Percentiles rank a stretch among this genome's conserved stretches.
Conservation (phyloP, 2,329 filamentous ascomycete species). For the Aplosporella prunicola region DNA sequence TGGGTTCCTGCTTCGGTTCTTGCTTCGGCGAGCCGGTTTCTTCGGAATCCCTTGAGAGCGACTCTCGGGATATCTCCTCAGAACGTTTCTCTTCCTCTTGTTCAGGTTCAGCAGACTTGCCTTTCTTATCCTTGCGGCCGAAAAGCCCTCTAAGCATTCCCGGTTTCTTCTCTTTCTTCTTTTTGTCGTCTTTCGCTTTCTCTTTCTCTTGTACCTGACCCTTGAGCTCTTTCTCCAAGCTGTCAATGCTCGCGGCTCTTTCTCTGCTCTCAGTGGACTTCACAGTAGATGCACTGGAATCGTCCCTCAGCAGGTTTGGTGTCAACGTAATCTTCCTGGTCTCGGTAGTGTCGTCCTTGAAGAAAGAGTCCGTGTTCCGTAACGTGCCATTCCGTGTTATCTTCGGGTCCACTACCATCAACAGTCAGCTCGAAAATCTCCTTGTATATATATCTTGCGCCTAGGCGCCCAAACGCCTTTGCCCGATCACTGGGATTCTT, state of each 20-base stretch:
- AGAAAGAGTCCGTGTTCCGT: constrained; percentile 91
- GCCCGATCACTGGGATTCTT: no score
- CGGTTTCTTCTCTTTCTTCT: constrained; percentile 60
- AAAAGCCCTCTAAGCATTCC: constrained; percentile 63
- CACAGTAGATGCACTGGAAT: constrained; percentile 39
- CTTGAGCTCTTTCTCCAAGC: constrained; percentile 58
- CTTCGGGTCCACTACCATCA: constrained; percentile 23
- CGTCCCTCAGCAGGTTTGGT: constrained; percentile 81
- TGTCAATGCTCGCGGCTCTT: constrained; percentile 62
- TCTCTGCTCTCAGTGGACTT: constrained; percentile 28
- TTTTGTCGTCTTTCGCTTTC: constrained; percentile 60
- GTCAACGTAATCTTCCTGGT: constrained; percentile 97
- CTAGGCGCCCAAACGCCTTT: no score
- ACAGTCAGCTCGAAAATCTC: no score
- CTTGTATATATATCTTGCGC: no score
- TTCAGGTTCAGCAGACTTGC: constrained; percentile 31
- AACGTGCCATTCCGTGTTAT: constrained; percentile 73
- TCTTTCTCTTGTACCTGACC: constrained; percentile 55
- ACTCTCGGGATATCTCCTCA: constrained; percentile 26
- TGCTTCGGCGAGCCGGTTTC: constrained; percentile 5
- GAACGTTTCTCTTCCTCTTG: constrained; percentile 39
- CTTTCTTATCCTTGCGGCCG: constrained; percentile 56
- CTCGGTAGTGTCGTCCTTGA: constrained; percentile 89
- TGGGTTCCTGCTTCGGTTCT: constrained; percentile 22
- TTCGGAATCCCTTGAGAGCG: constrained; percentile 15